These are phyloP conservation scores for Gamsiella multidivaricata DNA, from an alignment of 192 early-diverging fungal species.

Conservation along the genomic window DNA sequence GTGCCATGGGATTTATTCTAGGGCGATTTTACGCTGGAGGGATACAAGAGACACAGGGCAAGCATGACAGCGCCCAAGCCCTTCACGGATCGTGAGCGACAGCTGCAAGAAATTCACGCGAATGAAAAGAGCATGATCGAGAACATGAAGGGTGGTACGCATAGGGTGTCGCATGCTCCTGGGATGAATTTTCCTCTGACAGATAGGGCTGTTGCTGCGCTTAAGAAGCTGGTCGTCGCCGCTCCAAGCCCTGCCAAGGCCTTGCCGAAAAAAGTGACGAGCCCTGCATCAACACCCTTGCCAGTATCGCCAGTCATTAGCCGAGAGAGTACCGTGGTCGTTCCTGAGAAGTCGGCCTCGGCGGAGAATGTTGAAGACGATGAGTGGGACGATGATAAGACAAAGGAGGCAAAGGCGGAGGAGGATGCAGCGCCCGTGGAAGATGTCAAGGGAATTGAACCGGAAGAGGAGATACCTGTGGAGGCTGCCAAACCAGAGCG, in stretches of 20 bases:
- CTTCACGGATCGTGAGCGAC: constrained; percentile 86
- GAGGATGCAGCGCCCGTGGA: neutral
- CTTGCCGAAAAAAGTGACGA: constrained; percentile 22
- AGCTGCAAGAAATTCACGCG: constrained; percentile 71
- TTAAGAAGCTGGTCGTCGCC: constrained; percentile 61
- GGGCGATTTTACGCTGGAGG: constrained; percentile 73
- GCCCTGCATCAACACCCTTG: constrained; percentile 47
- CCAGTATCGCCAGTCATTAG: constrained; percentile 36
- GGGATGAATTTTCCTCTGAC: constrained; percentile 73
- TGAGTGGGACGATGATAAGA: constrained; percentile 47
- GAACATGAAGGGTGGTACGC: constrained; percentile 63
- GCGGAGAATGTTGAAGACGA: constrained; percentile 28
- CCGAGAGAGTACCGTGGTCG: constrained; percentile 10
- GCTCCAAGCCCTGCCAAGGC: constrained; percentile 14
- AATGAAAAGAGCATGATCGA: constrained; percentile 61
- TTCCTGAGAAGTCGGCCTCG: neutral
- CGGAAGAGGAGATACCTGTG: constrained; percentile 7
- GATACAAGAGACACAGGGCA: constrained; percentile 68
- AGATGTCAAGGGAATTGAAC: neutral
- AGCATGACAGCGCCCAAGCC: constrained; percentile 80
- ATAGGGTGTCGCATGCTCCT: constrained; percentile 73
- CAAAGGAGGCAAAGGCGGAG: constrained; percentile 5
- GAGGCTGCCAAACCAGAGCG: constrained; percentile 29
- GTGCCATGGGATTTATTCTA: constrained; percentile 13
- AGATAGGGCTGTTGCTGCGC: constrained; percentile 68